Conservation (phyloP, 192 early-diverging fungal genomes). For the Umbelopsis ramanniana region DNA sequence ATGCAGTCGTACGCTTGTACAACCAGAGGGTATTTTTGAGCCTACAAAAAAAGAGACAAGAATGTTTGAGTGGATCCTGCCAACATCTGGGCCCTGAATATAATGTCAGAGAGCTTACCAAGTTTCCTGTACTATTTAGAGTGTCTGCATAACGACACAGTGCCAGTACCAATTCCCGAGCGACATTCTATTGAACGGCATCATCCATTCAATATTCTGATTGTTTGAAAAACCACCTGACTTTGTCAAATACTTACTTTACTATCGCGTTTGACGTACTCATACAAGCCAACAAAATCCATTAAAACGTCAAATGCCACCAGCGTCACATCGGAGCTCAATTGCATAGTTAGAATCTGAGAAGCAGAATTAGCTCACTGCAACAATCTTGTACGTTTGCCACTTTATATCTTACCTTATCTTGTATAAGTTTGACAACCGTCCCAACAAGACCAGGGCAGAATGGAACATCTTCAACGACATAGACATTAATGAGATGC, state of each 20-base stretch:
- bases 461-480: slow-evolving; percentile 74
- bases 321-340: slow-evolving; percentile 61
- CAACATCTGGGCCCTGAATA: neutral
- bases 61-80: neutral
- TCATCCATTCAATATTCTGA: too few relatives aligned
- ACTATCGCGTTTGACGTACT: slow-evolving; percentile 68
- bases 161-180: slow-evolving; percentile 68
- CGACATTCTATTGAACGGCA: slow-evolving; percentile 53
- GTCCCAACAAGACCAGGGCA: slow-evolving; percentile 72
- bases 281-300: slow-evolving; percentile 64
- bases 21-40: slow-evolving; percentile 59
- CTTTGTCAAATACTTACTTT: slow-evolving; percentile 44
- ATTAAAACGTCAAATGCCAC: slow-evolving; percentile 66
- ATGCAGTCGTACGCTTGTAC: slow-evolving; percentile 76
- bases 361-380: slow-evolving; percentile 26
- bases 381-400: slow-evolving; percentile 74
- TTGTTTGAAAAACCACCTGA: too few relatives aligned
- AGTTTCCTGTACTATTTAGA: slow-evolving; percentile 53
- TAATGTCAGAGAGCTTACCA: slow-evolving; percentile 42
- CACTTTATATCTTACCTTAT: slow-evolving; percentile 67
- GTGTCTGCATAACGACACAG: slow-evolving; percentile 76
- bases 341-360: slow-evolving; percentile 62
- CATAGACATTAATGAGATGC: slow-evolving; percentile 72
- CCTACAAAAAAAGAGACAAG: slow-evolving; percentile 30
- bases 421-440: slow-evolving; percentile 73